Percentiles rank a stretch among this genome's conserved stretches.
Conservation (phyloP, 2,329 filamentous ascomycete species). For the Coniochaeta hoffmannii region DNA sequence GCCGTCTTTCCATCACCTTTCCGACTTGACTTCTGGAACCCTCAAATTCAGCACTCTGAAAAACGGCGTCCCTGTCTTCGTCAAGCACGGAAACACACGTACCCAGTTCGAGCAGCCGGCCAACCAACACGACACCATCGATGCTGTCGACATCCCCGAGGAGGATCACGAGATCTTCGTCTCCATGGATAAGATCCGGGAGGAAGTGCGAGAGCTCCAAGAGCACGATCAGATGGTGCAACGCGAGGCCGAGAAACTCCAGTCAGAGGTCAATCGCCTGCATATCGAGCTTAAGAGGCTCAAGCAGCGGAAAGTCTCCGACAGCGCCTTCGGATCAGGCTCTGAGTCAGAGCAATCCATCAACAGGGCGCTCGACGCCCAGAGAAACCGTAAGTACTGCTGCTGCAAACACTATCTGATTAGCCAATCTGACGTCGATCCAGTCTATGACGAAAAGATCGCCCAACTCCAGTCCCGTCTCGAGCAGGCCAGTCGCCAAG, state of each 20-base stretch:
- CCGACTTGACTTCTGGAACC: constrained; percentile 49
- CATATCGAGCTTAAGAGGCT: constrained; percentile 39
- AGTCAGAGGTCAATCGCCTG: constrained; percentile 42
- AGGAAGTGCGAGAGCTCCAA: constrained; percentile 47
- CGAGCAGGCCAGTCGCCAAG: constrained; percentile 54
- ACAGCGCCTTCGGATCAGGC: constrained; percentile 34
- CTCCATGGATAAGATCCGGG: constrained; percentile 54
- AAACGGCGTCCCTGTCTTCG: constrained; percentile 48
- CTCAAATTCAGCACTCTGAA: constrained; percentile 43
- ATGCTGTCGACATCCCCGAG: constrained; percentile 40
- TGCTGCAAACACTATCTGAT: background rate
- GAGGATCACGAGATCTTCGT: constrained; percentile 53
- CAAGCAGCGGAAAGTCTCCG: constrained; percentile 30
- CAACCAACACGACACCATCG: constrained; percentile 39
- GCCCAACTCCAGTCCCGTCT: constrained; percentile 53
- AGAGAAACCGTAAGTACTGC: constrained; percentile 48
- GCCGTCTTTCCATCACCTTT: constrained; percentile 46
- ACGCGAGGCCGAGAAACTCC: constrained; percentile 44
- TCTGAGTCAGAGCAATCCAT: constrained; percentile 35
- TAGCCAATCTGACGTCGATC: background rate
- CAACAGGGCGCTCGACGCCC: constrained; percentile 34
- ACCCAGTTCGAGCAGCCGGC: constrained; percentile 30
- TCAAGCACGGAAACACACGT: constrained; percentile 44
- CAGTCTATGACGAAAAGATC: constrained; percentile 30
- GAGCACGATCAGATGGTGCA: constrained; percentile 50